Conservation (phyloP, 352 stramenopile genomes). For the Phytophthora sansomeana region DNA sequence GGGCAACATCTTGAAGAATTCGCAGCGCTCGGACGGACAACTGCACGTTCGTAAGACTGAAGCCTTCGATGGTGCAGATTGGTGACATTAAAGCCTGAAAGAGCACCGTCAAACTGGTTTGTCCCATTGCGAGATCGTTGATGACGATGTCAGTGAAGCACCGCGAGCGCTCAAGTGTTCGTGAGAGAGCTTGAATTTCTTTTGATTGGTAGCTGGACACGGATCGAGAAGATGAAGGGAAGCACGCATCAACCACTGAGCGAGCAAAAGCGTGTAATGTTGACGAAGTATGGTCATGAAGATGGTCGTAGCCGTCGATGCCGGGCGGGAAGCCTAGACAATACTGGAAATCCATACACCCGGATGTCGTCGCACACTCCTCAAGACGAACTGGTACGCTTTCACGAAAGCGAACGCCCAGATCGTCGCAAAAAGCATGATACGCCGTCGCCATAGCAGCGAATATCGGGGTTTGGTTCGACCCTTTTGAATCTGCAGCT, state of each 20-base stretch:
- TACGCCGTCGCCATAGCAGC: slow-evolving; percentile 59
- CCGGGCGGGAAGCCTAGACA: slow-evolving; percentile 52
- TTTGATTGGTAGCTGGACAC: slow-evolving; percentile 36
- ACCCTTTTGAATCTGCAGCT: neutral
- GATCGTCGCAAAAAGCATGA: slow-evolving; percentile 68
- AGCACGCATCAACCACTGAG: slow-evolving; percentile 20
- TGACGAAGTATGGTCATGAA: slow-evolving; percentile 16
- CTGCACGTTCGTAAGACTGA: slow-evolving; percentile 59
- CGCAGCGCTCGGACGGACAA: slow-evolving; percentile 49
- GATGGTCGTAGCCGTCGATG: slow-evolving; percentile 40
- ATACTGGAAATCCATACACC: slow-evolving; percentile 72
- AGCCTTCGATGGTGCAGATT: slow-evolving; percentile 43
- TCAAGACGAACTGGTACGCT: slow-evolving; percentile 56
- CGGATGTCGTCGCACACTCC: slow-evolving; percentile 50
- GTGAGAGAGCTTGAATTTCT: slow-evolving; percentile 58
- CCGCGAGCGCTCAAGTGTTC: slow-evolving; percentile 47
- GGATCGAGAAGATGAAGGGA: slow-evolving; percentile 21
- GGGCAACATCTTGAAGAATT: slow-evolving; percentile 60
- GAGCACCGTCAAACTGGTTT: slow-evolving; percentile 52
- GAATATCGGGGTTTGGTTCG: slow-evolving; percentile 23
- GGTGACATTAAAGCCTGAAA: slow-evolving; percentile 61
- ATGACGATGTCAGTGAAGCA: slow-evolving; percentile 62
- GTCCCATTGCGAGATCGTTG: slow-evolving; percentile 51
- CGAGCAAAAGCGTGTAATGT: slow-evolving; percentile 23
- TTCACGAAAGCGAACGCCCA: slow-evolving; percentile 52